Percentiles rank a stretch among this genome's conserved stretches.
These are phyloP conservation scores for Tubosaeta sp. DNA, from an alignment of 768 basidiomycete genomes.

Conservation along the genomic window DNA sequence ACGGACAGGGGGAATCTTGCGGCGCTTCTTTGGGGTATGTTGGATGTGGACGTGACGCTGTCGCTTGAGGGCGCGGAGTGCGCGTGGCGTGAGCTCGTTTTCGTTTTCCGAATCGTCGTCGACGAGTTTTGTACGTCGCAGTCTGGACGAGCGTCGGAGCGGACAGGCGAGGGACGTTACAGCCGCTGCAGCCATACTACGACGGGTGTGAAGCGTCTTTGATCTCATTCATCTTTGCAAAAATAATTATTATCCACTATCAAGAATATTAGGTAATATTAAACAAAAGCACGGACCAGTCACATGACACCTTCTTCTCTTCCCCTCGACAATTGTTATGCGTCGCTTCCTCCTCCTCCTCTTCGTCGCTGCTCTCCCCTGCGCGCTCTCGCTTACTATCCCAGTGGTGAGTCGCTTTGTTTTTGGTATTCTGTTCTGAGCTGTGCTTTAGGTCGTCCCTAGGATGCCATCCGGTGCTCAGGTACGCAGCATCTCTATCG, in stretches of 20 bases:
- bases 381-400: conserved; percentile 10
- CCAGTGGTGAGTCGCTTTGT: not conserved
- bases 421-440: not conserved
- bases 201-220: conserved; percentile 12
- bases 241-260: conserved; percentile 6
- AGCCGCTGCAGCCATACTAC: conserved; percentile 28
- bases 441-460: not conserved
- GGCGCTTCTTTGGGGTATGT: conserved; percentile 16
- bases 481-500: not conserved
- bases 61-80: conserved; percentile 32
- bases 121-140: conserved; percentile 2
- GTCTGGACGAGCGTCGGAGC: conserved; percentile 27
- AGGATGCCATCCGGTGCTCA: not conserved
- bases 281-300: conserved; percentile 27
- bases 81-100: conserved; percentile 32
- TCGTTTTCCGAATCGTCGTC: conserved; percentile 16
- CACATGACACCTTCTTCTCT: conserved; percentile 16
- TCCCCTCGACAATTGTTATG: conserved; percentile 7
- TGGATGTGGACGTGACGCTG: conserved; percentile 30
- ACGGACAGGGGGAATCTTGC: conserved; percentile 16
- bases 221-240: conserved; percentile 13
- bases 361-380: conserved; percentile 4
- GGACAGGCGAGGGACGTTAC: conserved; percentile 26
- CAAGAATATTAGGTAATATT: not conserved
- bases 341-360: conserved; percentile 13